These are phyloP conservation scores for Asterella californica DNA, from an alignment of 225 moss, liverwort and hornwort genomes.

Conservation along the genomic window DNA sequence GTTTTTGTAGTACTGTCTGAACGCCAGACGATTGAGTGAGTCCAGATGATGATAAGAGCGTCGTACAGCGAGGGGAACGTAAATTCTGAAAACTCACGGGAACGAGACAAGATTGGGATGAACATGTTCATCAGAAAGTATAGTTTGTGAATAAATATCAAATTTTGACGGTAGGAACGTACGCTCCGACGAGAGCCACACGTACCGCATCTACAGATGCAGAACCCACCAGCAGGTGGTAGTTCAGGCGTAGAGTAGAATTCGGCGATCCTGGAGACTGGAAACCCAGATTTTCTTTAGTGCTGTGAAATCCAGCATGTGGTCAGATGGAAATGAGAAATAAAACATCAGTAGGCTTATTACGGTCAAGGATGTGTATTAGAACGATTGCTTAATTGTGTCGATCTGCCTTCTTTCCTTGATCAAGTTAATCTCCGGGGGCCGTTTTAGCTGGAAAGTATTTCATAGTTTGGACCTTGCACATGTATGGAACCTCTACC, in stretches of 20 bases:
- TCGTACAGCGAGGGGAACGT: background rate
- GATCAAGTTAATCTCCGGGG: too few species aligned
- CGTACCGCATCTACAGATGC: background rate
- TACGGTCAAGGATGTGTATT: too few species aligned
- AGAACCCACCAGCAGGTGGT: background rate
- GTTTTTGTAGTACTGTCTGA: too few species aligned
- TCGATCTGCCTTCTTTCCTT: background rate
- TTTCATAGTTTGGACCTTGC: too few species aligned
- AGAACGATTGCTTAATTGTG: too few species aligned
- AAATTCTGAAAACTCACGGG: background rate
- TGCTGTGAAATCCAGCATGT: background rate
- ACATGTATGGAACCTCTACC: too few species aligned
- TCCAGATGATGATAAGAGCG: background rate
- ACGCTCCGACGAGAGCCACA: too few species aligned
- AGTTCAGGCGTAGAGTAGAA: background rate
- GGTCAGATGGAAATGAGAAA: background rate
- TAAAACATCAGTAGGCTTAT: background rate
- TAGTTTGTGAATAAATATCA: background rate
- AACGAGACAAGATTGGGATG: too few species aligned
- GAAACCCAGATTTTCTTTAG: slow-evolving; percentile 6
- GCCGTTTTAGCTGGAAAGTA: too few species aligned
- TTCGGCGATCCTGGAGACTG: slow-evolving; percentile 6
- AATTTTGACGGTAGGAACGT: slow-evolving; percentile 7
- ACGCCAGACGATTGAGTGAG: background rate
- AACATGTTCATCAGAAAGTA: too few species aligned